phyloP scores from a whole-genome alignment of 176 grass and related monocot species.

The Phoenix roebelenii region DNA sequence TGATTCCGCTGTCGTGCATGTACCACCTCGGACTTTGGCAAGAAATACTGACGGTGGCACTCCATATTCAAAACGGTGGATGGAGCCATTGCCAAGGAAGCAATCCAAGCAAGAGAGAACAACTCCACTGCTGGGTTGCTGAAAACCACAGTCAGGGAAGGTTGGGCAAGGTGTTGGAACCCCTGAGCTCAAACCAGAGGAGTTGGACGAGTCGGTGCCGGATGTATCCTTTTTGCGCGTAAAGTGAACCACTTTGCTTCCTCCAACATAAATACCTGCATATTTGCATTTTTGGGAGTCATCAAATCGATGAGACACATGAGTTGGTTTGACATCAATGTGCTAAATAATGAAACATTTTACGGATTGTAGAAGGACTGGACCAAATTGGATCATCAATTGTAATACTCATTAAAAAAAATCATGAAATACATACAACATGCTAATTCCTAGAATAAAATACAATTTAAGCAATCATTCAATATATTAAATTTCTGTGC shows the following conservation, averaged over 20 bases:
- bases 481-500: no score
- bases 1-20: constrained; percentile 77
- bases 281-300: neutral
- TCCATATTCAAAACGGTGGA: constrained; percentile 79
- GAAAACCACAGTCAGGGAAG: constrained; percentile 97
- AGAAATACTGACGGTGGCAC: constrained; percentile 67
- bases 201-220: constrained; percentile 38
- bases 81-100: constrained; percentile 74
- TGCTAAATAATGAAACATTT: no score
- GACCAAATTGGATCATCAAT: no score
- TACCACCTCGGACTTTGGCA: constrained; percentile 75
- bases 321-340: neutral
- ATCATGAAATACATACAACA: no score
- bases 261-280: constrained; percentile 93
- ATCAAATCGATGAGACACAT: neutral
- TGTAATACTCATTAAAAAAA: no score
- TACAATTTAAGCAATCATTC: no score
- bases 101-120: constrained; percentile 80
- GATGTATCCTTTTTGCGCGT: constrained; percentile 75
- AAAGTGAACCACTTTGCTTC: constrained; percentile 96
- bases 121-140: constrained; percentile 59
- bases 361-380: no score
- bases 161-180: constrained; percentile 50
- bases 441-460: no score
- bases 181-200: constrained; percentile 29